Conservation (phyloP, 805 yeast genomes). For the Barnettozyma populi region DNA sequence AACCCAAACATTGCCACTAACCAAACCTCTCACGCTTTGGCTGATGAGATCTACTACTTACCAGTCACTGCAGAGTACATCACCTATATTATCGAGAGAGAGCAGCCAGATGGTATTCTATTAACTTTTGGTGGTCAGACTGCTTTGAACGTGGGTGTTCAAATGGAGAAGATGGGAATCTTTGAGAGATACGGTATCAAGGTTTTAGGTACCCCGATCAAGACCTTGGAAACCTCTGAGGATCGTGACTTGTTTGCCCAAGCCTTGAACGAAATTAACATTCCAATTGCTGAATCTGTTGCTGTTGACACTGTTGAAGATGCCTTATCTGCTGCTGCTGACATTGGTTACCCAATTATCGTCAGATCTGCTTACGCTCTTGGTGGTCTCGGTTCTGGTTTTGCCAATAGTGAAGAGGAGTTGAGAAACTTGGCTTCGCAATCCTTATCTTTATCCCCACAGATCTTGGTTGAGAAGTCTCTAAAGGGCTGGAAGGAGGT, state of each 20-base stretch:
- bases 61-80: constrained; percentile 98
- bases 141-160: constrained; percentile 92
- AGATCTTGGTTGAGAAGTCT: constrained; percentile 92
- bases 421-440: constrained; percentile 83
- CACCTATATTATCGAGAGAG: constrained; percentile 91
- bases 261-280: constrained; percentile 90
- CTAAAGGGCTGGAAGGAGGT: constrained; percentile 99
- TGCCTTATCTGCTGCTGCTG: constrained; percentile 83
- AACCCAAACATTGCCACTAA: constrained; percentile 97
- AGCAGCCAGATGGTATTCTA: constrained; percentile 92
- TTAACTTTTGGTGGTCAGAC: constrained; percentile 99
- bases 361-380: constrained; percentile 96
- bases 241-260: constrained; percentile 95
- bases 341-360: constrained; percentile 91
- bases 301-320: constrained; percentile 94
- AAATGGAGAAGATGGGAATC: constrained; percentile 90
- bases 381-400: constrained; percentile 98
- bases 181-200: constrained; percentile 86
- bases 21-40: constrained; percentile 91
- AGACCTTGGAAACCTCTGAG: constrained; percentile 92
- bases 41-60: constrained; percentile 90
- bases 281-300: constrained; percentile 94
- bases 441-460: constrained; percentile 87
- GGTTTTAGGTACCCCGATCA: constrained; percentile 96
- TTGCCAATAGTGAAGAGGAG: constrained; percentile 80